Evolutionary conservation across 805 yeast species (phyloP), one percentile per base, ranked within the genome.

Genomic region (Wickerhamomyces rabaulensis): DNA sequence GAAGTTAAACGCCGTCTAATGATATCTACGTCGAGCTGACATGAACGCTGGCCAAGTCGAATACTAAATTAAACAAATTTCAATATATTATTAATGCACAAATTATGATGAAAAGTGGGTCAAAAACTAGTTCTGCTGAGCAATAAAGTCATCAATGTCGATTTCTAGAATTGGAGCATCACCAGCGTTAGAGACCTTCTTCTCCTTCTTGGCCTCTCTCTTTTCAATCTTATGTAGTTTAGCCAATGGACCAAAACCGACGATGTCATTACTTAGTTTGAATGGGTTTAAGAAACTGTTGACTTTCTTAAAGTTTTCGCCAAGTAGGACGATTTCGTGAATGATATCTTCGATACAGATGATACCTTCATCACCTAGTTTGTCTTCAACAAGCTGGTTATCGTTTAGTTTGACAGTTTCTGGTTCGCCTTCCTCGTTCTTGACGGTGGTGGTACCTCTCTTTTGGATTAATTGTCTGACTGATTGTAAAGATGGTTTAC

Each of bases 271-370:
- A 52, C 75, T 82, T 57, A 87, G 71, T 56, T 75, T 70, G 69
- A 87, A 85, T 35, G 95, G 94, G 49, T 76, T 73, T 57, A 87
- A 62, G 74, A 88, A 86, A 55, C 73, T 70, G 49, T 76, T 70
- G 48, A 80, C 79, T 25, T 66, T 66, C 56, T 80, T 79, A 70
- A 87, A 87, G 51, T 75, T 68, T 22, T 79, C 87, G 17, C 89
- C 86, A 55, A 84, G 58, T 16, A 80, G 63, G 19, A 70, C 72
- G 45, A 87, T 73, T 66, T 86, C 92, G 60, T 82, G 88, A 45
- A 87, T 78, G 47, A 87, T 72, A 66, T 87, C 95, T 69, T 87
- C 94, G 17, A 84, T 76, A 78, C 95, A 87, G 52, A 87, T 80
- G 50, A 84, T 69, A 25, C 92, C 90, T 45, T 71, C 68, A 9